phyloP scores from a whole-genome alignment of 2,329 filamentous ascomycete genomes.

The Alternaria novae-zelandiae region DNA sequence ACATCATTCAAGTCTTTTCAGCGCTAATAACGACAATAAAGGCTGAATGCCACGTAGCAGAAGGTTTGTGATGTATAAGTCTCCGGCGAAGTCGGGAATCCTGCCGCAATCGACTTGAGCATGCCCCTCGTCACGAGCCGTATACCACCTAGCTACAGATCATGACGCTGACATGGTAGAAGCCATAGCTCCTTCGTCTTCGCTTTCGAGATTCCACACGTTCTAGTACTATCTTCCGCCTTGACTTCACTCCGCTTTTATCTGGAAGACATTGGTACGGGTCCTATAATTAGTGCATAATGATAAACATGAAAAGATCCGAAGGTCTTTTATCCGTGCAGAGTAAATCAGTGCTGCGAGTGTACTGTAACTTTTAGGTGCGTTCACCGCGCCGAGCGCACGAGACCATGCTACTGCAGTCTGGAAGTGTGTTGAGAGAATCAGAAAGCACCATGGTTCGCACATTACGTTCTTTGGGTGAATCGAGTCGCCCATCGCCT shows the following conservation, averaged over 20 bases:
- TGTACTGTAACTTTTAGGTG: neutral
- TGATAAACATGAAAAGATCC: neutral
- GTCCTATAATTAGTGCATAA: neutral
- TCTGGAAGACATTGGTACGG: neutral
- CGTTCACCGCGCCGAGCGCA: neutral
- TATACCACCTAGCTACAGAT: neutral
- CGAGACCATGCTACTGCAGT: neutral
- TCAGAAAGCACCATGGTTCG: neutral
- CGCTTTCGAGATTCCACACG: neutral
- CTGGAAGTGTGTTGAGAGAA: neutral
- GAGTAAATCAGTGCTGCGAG: neutral
- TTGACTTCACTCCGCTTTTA: neutral
- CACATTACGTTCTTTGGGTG: neutral
- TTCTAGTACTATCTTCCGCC: neutral
- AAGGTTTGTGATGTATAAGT: neutral
- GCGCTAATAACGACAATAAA: neutral
- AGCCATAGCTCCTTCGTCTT: neutral
- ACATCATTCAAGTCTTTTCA: neutral
- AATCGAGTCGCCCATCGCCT: neutral
- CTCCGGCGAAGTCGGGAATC: neutral
- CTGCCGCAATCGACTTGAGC: neutral
- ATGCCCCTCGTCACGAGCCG: neutral
- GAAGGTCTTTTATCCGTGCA: neutral
- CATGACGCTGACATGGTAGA: neutral
- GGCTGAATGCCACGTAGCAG: neutral